A percentile compares a stretch with the other conserved stretches of the same genome.
These are phyloP conservation scores for Tuber melanosporum DNA, from an alignment of 495 filamentous ascomycete species.

Conservation along the genomic window DNA sequence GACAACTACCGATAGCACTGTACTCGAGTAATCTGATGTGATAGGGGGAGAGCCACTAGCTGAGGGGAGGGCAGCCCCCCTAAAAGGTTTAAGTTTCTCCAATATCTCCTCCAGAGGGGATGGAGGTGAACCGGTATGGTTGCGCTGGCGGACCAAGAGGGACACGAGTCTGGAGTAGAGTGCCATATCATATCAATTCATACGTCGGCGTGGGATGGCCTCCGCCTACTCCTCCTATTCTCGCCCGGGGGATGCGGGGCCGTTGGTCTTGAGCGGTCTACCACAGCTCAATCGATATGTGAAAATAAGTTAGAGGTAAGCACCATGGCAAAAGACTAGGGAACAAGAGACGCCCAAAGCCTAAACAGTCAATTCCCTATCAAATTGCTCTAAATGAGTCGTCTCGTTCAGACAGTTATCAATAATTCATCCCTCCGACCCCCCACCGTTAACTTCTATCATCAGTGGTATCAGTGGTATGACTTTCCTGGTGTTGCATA, in stretches of 20 bases:
- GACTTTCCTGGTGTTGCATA: background rate
- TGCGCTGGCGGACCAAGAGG: constrained; percentile 1
- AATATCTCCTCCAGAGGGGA: background rate
- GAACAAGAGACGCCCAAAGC: constrained; percentile 20
- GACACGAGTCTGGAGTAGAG: background rate
- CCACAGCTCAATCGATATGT: background rate
- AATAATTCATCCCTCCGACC: background rate
- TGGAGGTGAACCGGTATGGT: background rate
- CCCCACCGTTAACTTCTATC: background rate
- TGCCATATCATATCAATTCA: background rate
- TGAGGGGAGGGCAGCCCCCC: background rate
- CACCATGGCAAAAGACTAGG: background rate
- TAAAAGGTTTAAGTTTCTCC: background rate
- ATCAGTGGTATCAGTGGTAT: background rate
- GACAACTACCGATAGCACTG: background rate
- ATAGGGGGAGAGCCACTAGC: background rate
- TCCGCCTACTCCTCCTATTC: background rate
- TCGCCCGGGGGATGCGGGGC: background rate
- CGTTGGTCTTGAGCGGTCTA: background rate
- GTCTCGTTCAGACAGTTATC: background rate
- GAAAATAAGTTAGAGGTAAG: background rate
- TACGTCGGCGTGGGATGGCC: background rate
- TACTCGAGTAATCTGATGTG: background rate
- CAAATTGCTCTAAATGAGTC: background rate
- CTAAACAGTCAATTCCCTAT: constrained; percentile 35